A percentile compares a stretch with the other conserved stretches of the same genome.
Conservation (phyloP, 176 grass and related monocot species). For the Musa acuminata region DNA sequence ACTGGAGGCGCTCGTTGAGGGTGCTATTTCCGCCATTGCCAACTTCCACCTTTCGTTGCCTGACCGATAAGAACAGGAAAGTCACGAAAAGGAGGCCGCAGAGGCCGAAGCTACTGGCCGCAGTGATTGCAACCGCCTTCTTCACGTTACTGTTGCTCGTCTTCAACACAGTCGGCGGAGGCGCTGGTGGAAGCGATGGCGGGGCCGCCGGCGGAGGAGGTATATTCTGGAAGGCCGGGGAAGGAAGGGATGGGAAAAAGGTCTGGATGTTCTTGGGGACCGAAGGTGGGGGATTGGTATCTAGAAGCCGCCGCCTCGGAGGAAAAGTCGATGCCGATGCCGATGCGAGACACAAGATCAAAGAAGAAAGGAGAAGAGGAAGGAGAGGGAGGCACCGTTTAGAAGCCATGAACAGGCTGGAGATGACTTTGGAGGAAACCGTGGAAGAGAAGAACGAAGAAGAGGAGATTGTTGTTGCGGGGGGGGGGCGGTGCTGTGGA, state of each 20-base stretch:
- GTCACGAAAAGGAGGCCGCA: conserved; percentile 55
- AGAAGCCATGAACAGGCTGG: neutral
- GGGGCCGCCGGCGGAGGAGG: conserved; percentile 30
- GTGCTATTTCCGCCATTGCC: conserved; percentile 28
- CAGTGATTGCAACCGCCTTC: conserved; percentile 65
- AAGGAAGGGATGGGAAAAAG: conserved; percentile 45
- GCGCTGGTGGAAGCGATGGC: neutral
- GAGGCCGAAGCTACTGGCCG: conserved; percentile 74
- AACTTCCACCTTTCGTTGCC: conserved; percentile 20
- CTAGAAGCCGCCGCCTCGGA: neutral
- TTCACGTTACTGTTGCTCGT: conserved; percentile 32
- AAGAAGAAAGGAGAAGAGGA: neutral
- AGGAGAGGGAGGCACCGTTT: neutral
- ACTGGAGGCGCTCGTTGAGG: neutral
- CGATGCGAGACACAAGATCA: neutral
- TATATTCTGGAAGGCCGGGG: conserved; percentile 36
- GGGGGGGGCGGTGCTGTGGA: neutral
- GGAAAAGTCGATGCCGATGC: conserved; percentile 10
- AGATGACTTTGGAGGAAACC: neutral
- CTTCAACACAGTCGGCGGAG: conserved; percentile 14
- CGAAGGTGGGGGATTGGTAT: neutral
- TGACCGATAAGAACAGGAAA: conserved; percentile 43
- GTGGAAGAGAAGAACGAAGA: too few species aligned
- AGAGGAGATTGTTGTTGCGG: neutral
- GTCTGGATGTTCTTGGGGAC: conserved; percentile 38